Conservation (phyloP, 768 basidiomycete species). For the Brasilioporus rufonigricans region DNA sequence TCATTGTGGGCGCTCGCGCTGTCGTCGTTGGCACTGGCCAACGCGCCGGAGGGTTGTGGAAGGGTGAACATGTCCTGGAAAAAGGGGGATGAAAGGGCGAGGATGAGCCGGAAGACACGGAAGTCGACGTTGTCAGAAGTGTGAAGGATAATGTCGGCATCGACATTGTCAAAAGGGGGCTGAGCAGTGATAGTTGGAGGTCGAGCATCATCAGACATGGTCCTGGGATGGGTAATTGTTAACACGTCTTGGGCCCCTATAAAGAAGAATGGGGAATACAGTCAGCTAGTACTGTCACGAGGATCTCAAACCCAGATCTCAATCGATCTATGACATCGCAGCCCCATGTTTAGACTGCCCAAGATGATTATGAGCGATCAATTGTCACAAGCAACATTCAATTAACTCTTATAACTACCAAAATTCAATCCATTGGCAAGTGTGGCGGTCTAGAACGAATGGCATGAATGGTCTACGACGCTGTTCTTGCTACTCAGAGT, state of each 20-base stretch:
- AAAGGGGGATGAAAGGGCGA: slow-evolving; percentile 1
- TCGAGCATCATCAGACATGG: background rate
- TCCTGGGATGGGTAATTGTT: background rate
- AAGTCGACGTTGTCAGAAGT: slow-evolving; percentile 2
- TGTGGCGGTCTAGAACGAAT: too few species aligned
- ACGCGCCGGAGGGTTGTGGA: background rate
- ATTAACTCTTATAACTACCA: too few species aligned
- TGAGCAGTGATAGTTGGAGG: background rate
- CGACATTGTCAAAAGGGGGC: background rate
- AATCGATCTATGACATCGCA: too few species aligned
- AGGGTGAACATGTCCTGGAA: slow-evolving; percentile 6
- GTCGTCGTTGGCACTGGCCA: background rate
- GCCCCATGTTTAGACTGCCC: too few species aligned
- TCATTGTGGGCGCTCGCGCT: background rate
- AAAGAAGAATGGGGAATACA: too few species aligned
- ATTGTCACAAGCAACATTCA: too few species aligned
- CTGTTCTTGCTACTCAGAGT: too few species aligned
- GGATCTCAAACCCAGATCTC: too few species aligned
- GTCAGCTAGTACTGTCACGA: too few species aligned
- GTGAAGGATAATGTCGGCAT: slow-evolving; percentile 2
- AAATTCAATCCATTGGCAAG: too few species aligned
- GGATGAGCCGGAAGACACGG: slow-evolving; percentile 1
- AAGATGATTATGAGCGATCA: too few species aligned
- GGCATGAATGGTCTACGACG: too few species aligned
- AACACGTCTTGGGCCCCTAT: background rate